Conservation (phyloP, 2,329 filamentous ascomycete species). For the Calonectria pseudoreteaudii region DNA sequence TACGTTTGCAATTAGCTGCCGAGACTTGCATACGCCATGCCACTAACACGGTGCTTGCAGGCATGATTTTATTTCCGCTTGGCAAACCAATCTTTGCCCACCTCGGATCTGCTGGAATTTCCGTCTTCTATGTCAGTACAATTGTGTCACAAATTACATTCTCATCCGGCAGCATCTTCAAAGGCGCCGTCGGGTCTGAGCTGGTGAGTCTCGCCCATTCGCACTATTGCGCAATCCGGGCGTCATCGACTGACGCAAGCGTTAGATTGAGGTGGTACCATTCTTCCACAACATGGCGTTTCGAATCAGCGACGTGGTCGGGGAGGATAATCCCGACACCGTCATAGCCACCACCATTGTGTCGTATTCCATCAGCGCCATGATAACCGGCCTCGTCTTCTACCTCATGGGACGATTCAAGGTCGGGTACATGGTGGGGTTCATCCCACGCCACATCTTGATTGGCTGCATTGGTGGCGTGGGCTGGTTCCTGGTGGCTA, state of each 20-base stretch:
- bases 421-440: slow-evolving; percentile 92
- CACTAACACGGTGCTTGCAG: slow-evolving; percentile 50
- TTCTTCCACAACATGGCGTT: slow-evolving; percentile 99
- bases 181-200: slow-evolving; percentile 92
- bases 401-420: slow-evolving; percentile 89
- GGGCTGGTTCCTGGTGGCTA: slow-evolving; percentile 92
- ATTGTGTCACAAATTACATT: slow-evolving; percentile 94
- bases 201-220: slow-evolving; percentile 66
- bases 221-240: not conserved
- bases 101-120: slow-evolving; percentile 92
- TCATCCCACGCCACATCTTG: slow-evolving; percentile 95
- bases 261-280: slow-evolving; percentile 91
- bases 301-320: slow-evolving; percentile 83
- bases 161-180: slow-evolving; percentile 88
- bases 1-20: slow-evolving; percentile 46
- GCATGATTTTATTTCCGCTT: slow-evolving; percentile 95
- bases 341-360: slow-evolving; percentile 95
- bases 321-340: slow-evolving; percentile 83
- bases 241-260: slow-evolving; percentile 17
- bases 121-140: slow-evolving; percentile 98
- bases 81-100: slow-evolving; percentile 87
- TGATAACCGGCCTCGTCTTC: slow-evolving; percentile 92
- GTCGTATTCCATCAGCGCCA: slow-evolving; percentile 88
- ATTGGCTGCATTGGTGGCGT: slow-evolving; percentile 98
- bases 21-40: slow-evolving; percentile 6